Conservation (phyloP, 2,329 filamentous ascomycete species). For the Ophiostoma himal-ulmi region DNA sequence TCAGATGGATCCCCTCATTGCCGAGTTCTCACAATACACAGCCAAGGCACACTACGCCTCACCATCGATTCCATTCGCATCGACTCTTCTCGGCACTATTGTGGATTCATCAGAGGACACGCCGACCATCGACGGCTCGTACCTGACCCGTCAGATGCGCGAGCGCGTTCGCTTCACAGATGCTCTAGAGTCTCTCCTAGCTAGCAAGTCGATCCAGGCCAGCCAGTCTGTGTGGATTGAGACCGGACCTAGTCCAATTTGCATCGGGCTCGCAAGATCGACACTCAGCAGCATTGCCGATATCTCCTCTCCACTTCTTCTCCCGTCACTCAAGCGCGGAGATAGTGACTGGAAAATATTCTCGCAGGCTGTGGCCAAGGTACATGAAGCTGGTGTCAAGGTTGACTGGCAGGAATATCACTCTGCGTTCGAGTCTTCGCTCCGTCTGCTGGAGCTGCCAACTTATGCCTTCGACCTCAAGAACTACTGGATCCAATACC, state of each 20-base stretch:
- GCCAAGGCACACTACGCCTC: slow-evolving; percentile 32
- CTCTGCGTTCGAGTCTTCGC: slow-evolving; percentile 39
- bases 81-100: slow-evolving; percentile 58
- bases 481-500: slow-evolving; percentile 61
- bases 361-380: slow-evolving; percentile 47
- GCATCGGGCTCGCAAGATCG: slow-evolving; percentile 61
- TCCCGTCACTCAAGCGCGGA: slow-evolving; percentile 56
- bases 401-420: slow-evolving; percentile 69
- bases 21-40: slow-evolving; percentile 47
- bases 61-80: slow-evolving; percentile 55
- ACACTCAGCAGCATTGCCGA: slow-evolving; percentile 41
- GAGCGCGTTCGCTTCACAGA: slow-evolving; percentile 64
- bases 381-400: slow-evolving; percentile 57
- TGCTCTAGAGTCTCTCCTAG: slow-evolving; percentile 54
- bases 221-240: slow-evolving; percentile 66
- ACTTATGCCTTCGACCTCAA: slow-evolving; percentile 68
- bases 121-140: slow-evolving; percentile 50
- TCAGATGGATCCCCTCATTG: slow-evolving; percentile 50
- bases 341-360: slow-evolving; percentile 62
- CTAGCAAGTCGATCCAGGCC: slow-evolving; percentile 49
- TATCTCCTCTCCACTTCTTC: slow-evolving; percentile 42
- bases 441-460: slow-evolving; percentile 55
- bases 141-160: slow-evolving; percentile 59
- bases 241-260: slow-evolving; percentile 66
- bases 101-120: slow-evolving; percentile 43